Evolutionary conservation across 768 basidiomycete genomes (phyloP).

Genomic region (Xanthoconium stramineum): DNA sequence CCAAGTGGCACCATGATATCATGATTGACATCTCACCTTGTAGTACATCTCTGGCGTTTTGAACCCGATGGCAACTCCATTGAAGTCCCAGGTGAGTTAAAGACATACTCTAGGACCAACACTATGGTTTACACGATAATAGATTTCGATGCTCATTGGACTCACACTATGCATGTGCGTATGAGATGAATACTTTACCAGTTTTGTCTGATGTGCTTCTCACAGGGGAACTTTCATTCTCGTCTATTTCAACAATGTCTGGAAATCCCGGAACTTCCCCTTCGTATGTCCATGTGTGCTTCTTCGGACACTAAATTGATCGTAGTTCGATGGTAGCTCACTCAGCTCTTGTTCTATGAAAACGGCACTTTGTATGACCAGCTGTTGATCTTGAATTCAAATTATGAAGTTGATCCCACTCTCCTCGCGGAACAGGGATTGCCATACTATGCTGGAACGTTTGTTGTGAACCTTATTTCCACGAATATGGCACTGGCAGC

Average conservation of each 20-base stretch:
- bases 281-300: slow-evolving; percentile 34
- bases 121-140: not conserved
- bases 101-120: too few relatives aligned
- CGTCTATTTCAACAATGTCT: slow-evolving; percentile 47
- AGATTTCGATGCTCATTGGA: slow-evolving; percentile 47
- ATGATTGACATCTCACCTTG: not conserved
- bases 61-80: slow-evolving; percentile 53
- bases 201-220: slow-evolving; percentile 1
- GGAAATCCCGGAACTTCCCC: slow-evolving; percentile 59
- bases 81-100: slow-evolving; percentile 43
- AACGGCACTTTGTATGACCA: not conserved
- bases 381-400: not conserved
- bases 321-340: not conserved
- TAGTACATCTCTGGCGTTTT: slow-evolving; percentile 26
- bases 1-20: not conserved
- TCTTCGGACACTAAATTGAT: not conserved
- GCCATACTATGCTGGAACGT: slow-evolving; percentile 29
- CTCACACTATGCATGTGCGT: slow-evolving; percentile 50
- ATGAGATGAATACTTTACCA: not conserved
- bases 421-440: slow-evolving; percentile 43
- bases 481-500: slow-evolving; percentile 37
- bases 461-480: slow-evolving; percentile 19
- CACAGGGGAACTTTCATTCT: slow-evolving; percentile 32
- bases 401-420: slow-evolving; percentile 38
- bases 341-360: slow-evolving; percentile 1